A percentile compares a stretch with the other conserved stretches of the same genome.
Evolutionary conservation across 2,329 filamentous ascomycete genomes (phyloP).

Genomic region (Cytospora piceae): DNA sequence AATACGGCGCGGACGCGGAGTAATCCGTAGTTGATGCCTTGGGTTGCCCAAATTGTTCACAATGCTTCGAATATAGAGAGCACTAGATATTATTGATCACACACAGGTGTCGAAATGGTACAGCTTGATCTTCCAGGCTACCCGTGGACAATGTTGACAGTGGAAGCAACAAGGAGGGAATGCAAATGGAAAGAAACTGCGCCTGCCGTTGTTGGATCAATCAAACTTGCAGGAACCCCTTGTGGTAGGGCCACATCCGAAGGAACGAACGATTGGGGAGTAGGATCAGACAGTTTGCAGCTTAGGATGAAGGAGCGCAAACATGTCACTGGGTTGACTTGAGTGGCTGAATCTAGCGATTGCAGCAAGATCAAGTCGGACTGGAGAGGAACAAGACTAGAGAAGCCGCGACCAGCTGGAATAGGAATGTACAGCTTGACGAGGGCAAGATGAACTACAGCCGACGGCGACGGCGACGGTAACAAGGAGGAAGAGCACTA

Average conservation of each 20-base stretch:
- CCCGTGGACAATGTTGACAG: background rate
- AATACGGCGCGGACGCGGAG: background rate
- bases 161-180: background rate
- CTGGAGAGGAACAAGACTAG: background rate
- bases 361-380: too few relatives aligned
- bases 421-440: background rate
- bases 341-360: background rate
- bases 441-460: background rate
- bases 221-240: background rate
- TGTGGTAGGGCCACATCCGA: background rate
- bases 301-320: background rate
- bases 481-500: background rate
- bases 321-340: background rate
- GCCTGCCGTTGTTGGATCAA: background rate
- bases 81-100: background rate
- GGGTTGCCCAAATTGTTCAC: slow-evolving; percentile 7
- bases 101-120: background rate
- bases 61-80: slow-evolving; percentile 3
- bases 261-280: background rate
- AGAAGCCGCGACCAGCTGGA: slow-evolving; percentile 4
- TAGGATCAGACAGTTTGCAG: background rate
- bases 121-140: background rate
- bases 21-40: background rate
- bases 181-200: slow-evolving; percentile 8
- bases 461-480: background rate